Evolutionary conservation across 495 filamentous ascomycete species (phyloP).

Genomic region (Aspergillus cristatus): DNA sequence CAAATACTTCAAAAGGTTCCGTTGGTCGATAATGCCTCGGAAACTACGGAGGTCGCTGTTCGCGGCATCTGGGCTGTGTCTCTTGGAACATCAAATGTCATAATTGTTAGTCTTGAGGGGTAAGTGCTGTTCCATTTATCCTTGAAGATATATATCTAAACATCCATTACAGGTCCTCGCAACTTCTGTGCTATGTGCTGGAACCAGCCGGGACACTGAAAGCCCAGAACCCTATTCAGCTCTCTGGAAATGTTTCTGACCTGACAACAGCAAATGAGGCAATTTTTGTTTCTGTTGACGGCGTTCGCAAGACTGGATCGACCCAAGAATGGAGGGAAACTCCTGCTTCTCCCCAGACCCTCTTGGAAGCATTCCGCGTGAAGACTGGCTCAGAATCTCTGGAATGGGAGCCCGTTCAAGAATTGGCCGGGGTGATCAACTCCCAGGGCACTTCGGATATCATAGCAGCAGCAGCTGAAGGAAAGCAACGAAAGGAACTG

Average conservation of each 20-base stretch:
- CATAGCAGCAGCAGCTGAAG: constrained; percentile 17
- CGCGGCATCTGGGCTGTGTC: constrained; percentile 31
- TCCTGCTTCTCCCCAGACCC: constrained; percentile 8
- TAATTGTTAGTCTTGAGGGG: constrained; percentile 64
- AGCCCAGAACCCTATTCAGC: constrained; percentile 33
- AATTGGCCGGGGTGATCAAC: constrained; percentile 21
- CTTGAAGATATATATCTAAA: not conserved
- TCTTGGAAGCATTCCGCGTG: constrained; percentile 22
- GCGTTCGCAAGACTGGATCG: constrained; percentile 32
- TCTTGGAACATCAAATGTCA: constrained; percentile 11
- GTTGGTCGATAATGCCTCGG: constrained; percentile 13
- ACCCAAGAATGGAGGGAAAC: constrained; percentile 24
- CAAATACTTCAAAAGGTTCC: constrained; percentile 41
- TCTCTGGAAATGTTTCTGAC: constrained; percentile 56
- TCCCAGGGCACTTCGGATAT: constrained; percentile 25
- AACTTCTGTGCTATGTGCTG: constrained; percentile 50
- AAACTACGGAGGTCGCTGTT: constrained; percentile 19
- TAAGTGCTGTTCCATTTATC: too few species aligned
- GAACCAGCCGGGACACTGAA: constrained; percentile 30
- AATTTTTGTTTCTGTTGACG: constrained; percentile 50
- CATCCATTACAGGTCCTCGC: constrained; percentile 42
- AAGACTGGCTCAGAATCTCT: constrained; percentile 8
- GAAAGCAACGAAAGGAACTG: constrained; percentile 24
- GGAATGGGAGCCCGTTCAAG: constrained; percentile 16
- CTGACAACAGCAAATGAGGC: constrained; percentile 31